A percentile compares a stretch with the other conserved stretches of the same genome.
phyloP scores from a whole-genome alignment of 208 protist genomes.

The Trypanosoma lewisi region DNA sequence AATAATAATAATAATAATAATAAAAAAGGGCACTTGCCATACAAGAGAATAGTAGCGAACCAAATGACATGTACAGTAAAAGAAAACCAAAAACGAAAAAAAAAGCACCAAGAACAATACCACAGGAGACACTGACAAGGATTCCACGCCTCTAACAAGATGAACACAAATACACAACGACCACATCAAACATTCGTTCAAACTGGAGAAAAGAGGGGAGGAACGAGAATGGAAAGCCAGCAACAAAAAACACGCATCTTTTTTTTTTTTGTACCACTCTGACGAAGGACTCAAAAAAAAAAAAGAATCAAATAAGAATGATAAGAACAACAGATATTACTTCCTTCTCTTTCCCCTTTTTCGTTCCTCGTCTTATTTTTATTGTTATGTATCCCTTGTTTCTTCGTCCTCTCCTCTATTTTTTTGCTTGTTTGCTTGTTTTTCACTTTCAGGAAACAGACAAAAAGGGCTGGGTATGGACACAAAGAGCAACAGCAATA shows the following conservation, averaged over 20 bases:
- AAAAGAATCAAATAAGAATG: conserved; percentile 6
- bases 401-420: neutral
- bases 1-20: conserved; percentile 21
- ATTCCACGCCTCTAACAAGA: neutral
- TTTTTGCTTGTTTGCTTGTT: too few relatives aligned
- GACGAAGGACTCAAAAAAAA: neutral
- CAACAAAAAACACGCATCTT: too few relatives aligned
- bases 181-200: too few relatives aligned
- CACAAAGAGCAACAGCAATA: too few relatives aligned
- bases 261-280: neutral
- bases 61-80: conserved; percentile 11
- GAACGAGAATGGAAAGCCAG: too few relatives aligned
- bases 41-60: conserved; percentile 19
- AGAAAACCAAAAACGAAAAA: conserved; percentile 15
- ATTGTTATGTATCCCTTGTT: neutral
- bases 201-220: too few relatives aligned
- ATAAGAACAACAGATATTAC: neutral
- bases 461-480: too few relatives aligned
- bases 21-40: neutral
- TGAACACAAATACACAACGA: neutral
- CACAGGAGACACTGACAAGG: neutral
- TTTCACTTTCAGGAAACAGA: too few relatives aligned
- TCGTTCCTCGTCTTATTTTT: neutral
- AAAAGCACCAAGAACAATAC: neutral
- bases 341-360: neutral